Evolutionary conservation across 306 rosid species (phyloP).

Genomic region (Lagenaria siceraria): DNA sequence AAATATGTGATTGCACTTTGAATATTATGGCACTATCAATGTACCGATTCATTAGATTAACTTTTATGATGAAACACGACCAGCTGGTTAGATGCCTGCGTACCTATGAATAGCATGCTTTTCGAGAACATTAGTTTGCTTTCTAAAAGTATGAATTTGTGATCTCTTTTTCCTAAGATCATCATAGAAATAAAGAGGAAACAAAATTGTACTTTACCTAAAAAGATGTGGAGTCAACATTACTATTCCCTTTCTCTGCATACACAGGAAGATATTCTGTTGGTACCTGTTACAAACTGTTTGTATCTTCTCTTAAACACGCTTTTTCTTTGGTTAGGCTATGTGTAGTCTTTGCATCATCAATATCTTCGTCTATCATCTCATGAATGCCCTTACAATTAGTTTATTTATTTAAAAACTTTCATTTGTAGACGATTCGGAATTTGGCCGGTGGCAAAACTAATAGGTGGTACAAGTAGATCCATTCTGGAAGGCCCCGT

Average conservation of each 20-base stretch:
- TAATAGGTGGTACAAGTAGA: conserved; percentile 20
- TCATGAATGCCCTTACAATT: background rate
- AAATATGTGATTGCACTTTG: background rate
- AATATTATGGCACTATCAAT: background rate
- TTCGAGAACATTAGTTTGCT: background rate
- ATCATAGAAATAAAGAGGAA: background rate
- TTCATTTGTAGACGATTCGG: conserved; percentile 66
- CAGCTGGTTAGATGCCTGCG: background rate
- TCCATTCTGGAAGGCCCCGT: conserved; percentile 54
- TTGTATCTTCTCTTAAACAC: background rate
- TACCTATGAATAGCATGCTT: background rate
- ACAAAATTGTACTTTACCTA: background rate
- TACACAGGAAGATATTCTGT: background rate
- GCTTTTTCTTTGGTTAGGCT: background rate
- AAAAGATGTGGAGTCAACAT: background rate
- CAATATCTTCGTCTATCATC: background rate
- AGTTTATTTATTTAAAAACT: background rate
- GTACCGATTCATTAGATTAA: background rate
- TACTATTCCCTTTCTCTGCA: background rate
- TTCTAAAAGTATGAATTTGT: background rate
- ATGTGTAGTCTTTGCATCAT: background rate
- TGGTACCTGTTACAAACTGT: conserved; percentile 6
- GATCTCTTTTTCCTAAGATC: background rate
- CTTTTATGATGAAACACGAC: background rate
- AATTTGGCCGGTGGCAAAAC: conserved; percentile 66